These are phyloP conservation scores for Sclerotinia spermophila DNA, from an alignment of 2,329 filamentous ascomycete genomes.

Conservation along the genomic window DNA sequence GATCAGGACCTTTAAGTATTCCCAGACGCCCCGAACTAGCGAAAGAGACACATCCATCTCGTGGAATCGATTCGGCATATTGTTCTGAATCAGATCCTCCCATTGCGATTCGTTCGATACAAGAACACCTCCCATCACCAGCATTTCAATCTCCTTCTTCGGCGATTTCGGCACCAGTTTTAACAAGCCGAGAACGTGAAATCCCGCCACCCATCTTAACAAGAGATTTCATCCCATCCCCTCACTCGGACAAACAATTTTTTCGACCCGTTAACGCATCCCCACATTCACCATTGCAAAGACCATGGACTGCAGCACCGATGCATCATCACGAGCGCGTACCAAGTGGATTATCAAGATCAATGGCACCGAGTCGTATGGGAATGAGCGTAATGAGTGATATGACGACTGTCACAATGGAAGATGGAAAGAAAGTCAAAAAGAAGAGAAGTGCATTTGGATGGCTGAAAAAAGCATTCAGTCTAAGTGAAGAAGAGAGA, in stretches of 20 bases:
- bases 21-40: conserved; percentile 22
- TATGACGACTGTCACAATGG: conserved; percentile 42
- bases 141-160: conserved; percentile 19
- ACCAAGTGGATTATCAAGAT: conserved; percentile 25
- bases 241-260: conserved; percentile 51
- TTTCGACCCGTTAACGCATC: conserved; percentile 61
- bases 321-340: conserved; percentile 27
- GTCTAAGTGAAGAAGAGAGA: conserved; percentile 60
- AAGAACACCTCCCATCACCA: conserved; percentile 18
- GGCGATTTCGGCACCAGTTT: conserved; percentile 6
- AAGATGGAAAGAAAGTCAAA: conserved; percentile 45
- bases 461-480: conserved; percentile 66
- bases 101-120: conserved; percentile 19
- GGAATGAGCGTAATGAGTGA: conserved; percentile 53
- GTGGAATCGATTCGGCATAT: conserved; percentile 36
- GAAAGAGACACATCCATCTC: conserved; percentile 30
- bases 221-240: conserved; percentile 34
- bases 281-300: conserved; percentile 59
- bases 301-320: conserved; percentile 37
- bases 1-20: conserved; percentile 1
- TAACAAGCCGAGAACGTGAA: conserved; percentile 1
- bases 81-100: conserved; percentile 35
- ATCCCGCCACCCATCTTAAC: conserved; percentile 21
- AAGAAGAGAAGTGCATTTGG: conserved; percentile 67
- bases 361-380: conserved; percentile 35